A percentile compares a stretch with the other conserved stretches of the same genome.
These are phyloP conservation scores for Carpediemonas membranifera DNA, from an alignment of 78 protist species.

Conservation along the genomic window DNA sequence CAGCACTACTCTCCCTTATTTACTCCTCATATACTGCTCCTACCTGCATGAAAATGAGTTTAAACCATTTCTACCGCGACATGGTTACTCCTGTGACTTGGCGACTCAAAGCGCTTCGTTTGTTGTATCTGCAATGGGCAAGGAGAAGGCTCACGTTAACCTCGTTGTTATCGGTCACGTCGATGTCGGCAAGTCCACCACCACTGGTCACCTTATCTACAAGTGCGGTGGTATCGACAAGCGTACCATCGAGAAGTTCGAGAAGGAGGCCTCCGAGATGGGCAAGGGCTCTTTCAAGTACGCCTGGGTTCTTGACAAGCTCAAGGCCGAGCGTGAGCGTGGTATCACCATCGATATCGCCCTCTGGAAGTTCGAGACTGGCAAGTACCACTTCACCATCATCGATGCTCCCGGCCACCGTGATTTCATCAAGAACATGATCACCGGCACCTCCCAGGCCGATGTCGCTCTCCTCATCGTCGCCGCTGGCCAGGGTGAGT, in stretches of 20 bases:
- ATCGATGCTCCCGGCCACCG: conserved; percentile 99
- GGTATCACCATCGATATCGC: conserved; percentile 40
- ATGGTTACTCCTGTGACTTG: no score
- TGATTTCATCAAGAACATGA: conserved; percentile 64
- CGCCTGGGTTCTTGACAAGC: conserved; percentile 39
- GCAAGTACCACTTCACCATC: conserved; percentile 89
- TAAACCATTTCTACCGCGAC: no score
- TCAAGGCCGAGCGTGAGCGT: conserved; percentile 27
- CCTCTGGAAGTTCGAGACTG: conserved; percentile 23
- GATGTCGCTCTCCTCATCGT: conserved; percentile 29
- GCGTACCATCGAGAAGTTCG: not conserved
- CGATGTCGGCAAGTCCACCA: conserved; percentile 75
- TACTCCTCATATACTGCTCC: no score
- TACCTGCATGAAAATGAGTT: no score
- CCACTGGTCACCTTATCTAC: conserved; percentile 76
- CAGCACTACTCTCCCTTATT: no score
- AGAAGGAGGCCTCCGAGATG: conserved; percentile 16
- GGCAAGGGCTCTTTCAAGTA: conserved; percentile 34
- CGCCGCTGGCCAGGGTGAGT: conserved; percentile 29
- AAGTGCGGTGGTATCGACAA: conserved; percentile 41
- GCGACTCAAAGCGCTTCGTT: no score
- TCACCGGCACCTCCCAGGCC: conserved; percentile 50
- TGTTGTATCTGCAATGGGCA: no score
- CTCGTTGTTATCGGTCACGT: conserved; percentile 69
- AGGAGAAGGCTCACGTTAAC: not conserved